Base-by-base conservation (phyloP, 352 stramenopile genomes). In the Plasmopara viticola region DNA sequence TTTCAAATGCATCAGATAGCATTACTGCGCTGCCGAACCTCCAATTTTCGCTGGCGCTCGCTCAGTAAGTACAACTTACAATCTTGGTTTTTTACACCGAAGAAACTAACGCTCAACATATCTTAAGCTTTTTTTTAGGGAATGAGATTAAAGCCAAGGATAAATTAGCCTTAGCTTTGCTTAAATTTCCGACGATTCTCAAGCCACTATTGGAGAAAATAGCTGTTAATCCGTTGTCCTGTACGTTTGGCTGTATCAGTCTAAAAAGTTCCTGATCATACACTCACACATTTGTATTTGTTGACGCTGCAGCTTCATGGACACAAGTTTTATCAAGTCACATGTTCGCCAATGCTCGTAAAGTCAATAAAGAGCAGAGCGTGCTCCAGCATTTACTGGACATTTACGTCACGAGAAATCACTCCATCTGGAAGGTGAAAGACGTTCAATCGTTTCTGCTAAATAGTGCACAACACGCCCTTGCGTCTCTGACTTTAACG, bases 391-490 rank as follows among this genome's bases (percentile, higher is more conserved):
- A 90, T 57, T 60, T 94, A 54, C 64, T 94, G 35, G 60, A 77
- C 49, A 94, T 94, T 42, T 94, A 94, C 63, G 72, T 90, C 9
- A 76, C 70, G 40, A 81, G 83, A 47, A 87, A 90, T 58, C 59
- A 73, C 50, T 78, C 78, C 35, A 53, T 94, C 2, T 94, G 83
- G 83, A 94, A 94, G 59, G 78, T 91, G 30, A 84, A 87, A 38
- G 78, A 88, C 33, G 72, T 79, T 33, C 79, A 92, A 54, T 50
- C 18, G 13, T 90, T 94, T 48, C 56, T 94, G 25, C 62, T 90
- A 7, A 64, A 68, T 25, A 70, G 70, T 38, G 83, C 83, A 5
- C 69, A 90, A 39, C 73, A 86, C 18, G 80, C 83, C 14, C 60
- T 87, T 37, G 77, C 64, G 2, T 87, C 68, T 8, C 58, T 74